Base-by-base conservation (phyloP, 1,284 basidiomycete genomes). In the Apiotrichum siamense region DNA sequence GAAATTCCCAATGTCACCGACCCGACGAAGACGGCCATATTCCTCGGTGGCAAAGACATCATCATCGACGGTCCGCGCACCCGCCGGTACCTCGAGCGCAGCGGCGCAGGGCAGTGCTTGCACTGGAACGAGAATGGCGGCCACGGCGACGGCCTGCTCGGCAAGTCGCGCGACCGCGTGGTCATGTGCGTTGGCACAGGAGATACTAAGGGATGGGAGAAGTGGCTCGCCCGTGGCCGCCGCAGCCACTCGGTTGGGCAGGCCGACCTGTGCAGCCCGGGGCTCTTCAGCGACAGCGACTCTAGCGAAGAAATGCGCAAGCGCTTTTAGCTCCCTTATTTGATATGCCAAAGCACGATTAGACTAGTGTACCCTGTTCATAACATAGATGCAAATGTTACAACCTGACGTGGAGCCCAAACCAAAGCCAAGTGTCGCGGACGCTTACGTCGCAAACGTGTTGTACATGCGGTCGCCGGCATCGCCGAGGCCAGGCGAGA, bases 401-500 rank as follows among this genome's bases (percentile, higher is more conserved):
- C 40, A 41, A 26, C 40, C 29, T 31, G 29, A 31, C 29, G 9
- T 31, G 7, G 29, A 31, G n/a, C n/a, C n/a, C n/a, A n/a, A n/a
- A n/a, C n/a, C n/a, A n/a, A n/a, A n/a, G n/a, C n/a, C n/a, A n/a
- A n/a, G n/a, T n/a, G n/a, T 4, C 11, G 23, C 38, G 15, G 24
- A 13, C 10, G n/a, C 31, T 40, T 24, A 31, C 27, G 26, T 23
- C 38, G 31, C 24, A 20, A 40, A 21, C 17, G 55, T 57, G 40
- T 53, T 57, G 49, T 54, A 57, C 51, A 57, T 33, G 26, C 55
- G 32, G 49, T 57, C 55, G 23, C 55, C 88, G 35, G 87, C 83
- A 69, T 93, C 89, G 4, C 90, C 91, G 38, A 93, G 77, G n/a
- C 90, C 91, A 10, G 91, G 90, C 17, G 77, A 80, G 55, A 94